Evolutionary conservation across 2,329 filamentous ascomycete species (phyloP), one percentile per base, ranked within the genome.

Genomic region (Fusarium torulosum): DNA sequence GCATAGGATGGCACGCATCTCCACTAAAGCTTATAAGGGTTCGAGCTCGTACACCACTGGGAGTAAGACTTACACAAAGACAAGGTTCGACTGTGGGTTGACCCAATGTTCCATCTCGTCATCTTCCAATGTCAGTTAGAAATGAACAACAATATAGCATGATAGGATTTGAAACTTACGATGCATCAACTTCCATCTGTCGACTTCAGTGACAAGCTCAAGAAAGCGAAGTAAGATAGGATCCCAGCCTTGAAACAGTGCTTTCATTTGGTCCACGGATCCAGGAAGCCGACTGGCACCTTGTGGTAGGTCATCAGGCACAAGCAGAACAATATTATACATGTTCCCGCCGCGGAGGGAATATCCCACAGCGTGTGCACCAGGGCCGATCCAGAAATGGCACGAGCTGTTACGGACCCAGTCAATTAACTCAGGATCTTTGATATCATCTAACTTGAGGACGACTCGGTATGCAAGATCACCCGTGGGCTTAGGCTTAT

Each of bases 391-490:
- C 90, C 89, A 92, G 72, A 89, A 88, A 66, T 88, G 82, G 13
- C 84, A 82, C 3, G 80, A 78, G 0, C 85, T 84, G 0, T 83
- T 82, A 9, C 79, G 73, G 2, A 91, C 83, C 78, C 86, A 86
- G 0, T 82, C 78, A 19, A 79, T 77, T 6, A 91, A 74, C 35
- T 84, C 80, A 1, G 21, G 79, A 41, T 89, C 85, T 0, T 77
- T 66, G 2, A 90, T 80, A 29, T 88, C 79, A 9, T 86, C 81
- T 0, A 84, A 71, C 0, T 78, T 75, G 4, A 91, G 78, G 0
- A 89, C 84, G 33, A 91, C 85, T 3, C 89, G 81, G 70, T 90
- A 91, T 2, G 88, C 89, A 15, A 91, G 75, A 72, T 91, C 89
- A 0, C 88, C 89, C 0, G 88, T 91, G 0, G 86, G 83, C 9